These are phyloP conservation scores for Ogataea trehaloabstinens DNA, from an alignment of 805 yeast genomes.

Conservation along the genomic window DNA sequence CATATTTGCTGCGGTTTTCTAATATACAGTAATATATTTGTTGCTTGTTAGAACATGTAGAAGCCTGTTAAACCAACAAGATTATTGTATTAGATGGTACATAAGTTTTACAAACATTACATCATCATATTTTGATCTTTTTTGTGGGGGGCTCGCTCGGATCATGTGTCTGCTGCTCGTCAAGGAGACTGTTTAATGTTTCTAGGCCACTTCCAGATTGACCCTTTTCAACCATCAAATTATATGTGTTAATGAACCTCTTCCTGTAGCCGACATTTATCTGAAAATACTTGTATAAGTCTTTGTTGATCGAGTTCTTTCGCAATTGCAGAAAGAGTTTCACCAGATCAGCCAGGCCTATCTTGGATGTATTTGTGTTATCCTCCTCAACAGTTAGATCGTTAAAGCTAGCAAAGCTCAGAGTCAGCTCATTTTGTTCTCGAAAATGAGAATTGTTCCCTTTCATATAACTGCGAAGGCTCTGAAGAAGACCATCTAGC, in stretches of 20 bases:
- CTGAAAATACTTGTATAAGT: slow-evolving; percentile 23
- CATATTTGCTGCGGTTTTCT: slow-evolving; percentile 1
- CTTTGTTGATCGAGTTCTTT: slow-evolving; percentile 21
- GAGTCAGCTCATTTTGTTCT: slow-evolving; percentile 12
- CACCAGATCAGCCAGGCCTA: slow-evolving; percentile 22
- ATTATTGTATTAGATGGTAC: slow-evolving; percentile 2
- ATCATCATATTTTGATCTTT: not conserved
- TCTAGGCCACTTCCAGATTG: slow-evolving; percentile 20
- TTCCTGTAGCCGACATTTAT: slow-evolving; percentile 16
- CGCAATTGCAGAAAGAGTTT: slow-evolving; percentile 18
- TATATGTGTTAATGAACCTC: slow-evolving; percentile 13
- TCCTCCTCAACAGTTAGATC: slow-evolving; percentile 27
- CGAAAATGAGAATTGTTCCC: slow-evolving; percentile 8
- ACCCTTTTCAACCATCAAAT: slow-evolving; percentile 5
- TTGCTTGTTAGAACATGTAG: slow-evolving; percentile 11
- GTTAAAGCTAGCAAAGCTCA: slow-evolving; percentile 20
- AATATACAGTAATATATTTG: slow-evolving; percentile 10
- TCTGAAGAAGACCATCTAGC: slow-evolving; percentile 10
- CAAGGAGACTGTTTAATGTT: slow-evolving; percentile 4
- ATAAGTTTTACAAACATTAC: not conserved
- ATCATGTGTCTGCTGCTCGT: slow-evolving; percentile 4
- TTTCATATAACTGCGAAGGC: slow-evolving; percentile 9
- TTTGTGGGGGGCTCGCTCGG: not conserved
- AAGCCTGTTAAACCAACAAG: not conserved
- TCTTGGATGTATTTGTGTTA: slow-evolving; percentile 12